phyloP scores from a whole-genome alignment of 2,329 filamentous ascomycete species.

The Talaromyces marneffei region DNA sequence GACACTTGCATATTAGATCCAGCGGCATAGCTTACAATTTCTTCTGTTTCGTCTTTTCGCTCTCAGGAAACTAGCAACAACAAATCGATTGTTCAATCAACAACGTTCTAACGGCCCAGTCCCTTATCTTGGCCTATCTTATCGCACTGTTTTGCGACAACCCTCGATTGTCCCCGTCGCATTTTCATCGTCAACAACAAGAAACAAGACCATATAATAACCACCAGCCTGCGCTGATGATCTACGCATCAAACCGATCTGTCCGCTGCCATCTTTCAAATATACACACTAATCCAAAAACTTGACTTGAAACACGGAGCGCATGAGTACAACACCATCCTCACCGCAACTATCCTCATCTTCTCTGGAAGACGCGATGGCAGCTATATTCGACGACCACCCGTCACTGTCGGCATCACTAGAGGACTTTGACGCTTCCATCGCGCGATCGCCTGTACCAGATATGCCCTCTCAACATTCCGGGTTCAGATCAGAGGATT shows the following conservation, averaged over 20 bases:
- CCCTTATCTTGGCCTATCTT: conserved; percentile 1
- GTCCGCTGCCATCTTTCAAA: neutral
- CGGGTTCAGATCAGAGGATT: conserved; percentile 54
- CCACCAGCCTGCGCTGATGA: neutral
- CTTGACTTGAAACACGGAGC: conserved; percentile 1
- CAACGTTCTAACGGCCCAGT: neutral
- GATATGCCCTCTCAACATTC: conserved; percentile 56
- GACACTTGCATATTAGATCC: neutral
- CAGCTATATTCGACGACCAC: conserved; percentile 52
- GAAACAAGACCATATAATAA: neutral
- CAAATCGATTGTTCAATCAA: neutral
- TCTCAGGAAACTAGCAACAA: neutral
- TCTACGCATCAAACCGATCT: neutral
- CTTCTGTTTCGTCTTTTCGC: neutral
- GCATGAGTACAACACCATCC: conserved; percentile 17
- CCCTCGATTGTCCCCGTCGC: neutral
- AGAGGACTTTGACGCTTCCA: conserved; percentile 56
- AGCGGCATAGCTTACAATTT: neutral
- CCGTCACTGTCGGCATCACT: conserved; percentile 56
- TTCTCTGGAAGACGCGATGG: conserved; percentile 43
- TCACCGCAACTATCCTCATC: conserved; percentile 25
- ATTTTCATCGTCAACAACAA: neutral
- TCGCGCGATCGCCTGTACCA: conserved; percentile 48
- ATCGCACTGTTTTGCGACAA: neutral
- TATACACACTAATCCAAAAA: neutral